These are phyloP conservation scores for Apiospora pterosperma DNA, from an alignment of 2,329 filamentous ascomycete genomes.

Conservation along the genomic window DNA sequence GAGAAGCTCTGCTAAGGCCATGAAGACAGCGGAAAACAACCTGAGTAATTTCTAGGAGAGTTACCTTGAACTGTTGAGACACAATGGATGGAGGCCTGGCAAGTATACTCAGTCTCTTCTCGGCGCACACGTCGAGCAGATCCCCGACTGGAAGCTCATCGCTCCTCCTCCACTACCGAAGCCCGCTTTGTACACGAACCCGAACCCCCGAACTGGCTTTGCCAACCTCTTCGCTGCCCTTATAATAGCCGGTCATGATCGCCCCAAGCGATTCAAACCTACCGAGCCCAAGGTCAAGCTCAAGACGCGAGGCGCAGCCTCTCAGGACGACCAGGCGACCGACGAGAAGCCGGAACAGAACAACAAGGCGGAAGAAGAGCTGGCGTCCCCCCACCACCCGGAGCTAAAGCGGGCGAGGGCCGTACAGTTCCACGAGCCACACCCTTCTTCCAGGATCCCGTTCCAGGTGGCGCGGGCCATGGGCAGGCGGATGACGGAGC, in stretches of 20 bases:
- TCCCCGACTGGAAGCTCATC: background rate
- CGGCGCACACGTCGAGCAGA: background rate
- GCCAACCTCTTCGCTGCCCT: background rate
- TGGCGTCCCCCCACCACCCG: background rate
- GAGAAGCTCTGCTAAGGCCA: background rate
- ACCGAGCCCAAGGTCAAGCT: background rate
- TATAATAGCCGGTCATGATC: background rate
- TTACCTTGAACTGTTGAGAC: background rate
- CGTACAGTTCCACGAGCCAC: background rate
- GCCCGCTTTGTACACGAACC: background rate
- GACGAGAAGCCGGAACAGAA: background rate
- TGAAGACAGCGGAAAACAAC: background rate
- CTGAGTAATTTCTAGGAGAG: background rate
- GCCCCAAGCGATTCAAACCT: background rate
- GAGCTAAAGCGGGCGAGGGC: background rate
- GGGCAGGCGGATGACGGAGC: background rate
- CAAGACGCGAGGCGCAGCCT: background rate
- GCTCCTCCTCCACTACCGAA: background rate
- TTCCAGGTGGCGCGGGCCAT: background rate
- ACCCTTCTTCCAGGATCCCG: background rate
- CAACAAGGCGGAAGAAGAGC: background rate
- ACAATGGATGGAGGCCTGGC: background rate
- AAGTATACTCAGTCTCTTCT: background rate
- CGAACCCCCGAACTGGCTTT: background rate
- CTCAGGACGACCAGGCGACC: background rate